Evolutionary conservation across 305 asterid species (phyloP).

Genomic region (Nicotiana rustica): DNA sequence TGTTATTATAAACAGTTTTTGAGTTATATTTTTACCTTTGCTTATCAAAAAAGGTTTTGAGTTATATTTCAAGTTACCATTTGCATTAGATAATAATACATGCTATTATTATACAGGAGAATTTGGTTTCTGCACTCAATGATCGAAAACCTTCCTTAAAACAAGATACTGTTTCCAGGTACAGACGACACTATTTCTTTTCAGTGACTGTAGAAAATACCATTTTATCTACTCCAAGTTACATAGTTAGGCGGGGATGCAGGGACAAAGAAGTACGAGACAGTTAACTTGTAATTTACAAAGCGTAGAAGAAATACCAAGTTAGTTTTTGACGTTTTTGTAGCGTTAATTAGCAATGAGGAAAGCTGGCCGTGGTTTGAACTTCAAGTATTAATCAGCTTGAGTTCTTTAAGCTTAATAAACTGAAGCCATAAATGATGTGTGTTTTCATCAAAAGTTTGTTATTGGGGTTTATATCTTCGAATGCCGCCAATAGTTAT

Average conservation of each 20-base stretch:
- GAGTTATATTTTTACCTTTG: background rate
- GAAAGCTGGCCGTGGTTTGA: background rate
- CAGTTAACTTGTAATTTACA: conserved; percentile 2
- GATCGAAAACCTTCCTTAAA: conserved; percentile 25
- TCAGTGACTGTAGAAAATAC: background rate
- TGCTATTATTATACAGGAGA: conserved; percentile 23
- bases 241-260: background rate
- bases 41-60: background rate
- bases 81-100: conserved; percentile 22
- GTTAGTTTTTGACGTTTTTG: background rate
- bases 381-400: background rate
- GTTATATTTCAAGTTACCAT: conserved; percentile 22
- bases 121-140: conserved; percentile 26
- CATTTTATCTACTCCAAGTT: conserved; percentile 6
- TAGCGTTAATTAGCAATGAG: conserved; percentile 8
- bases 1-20: background rate
- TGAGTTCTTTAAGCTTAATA: conserved; percentile 17
- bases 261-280: background rate
- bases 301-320: background rate
- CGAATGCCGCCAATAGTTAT: background rate
- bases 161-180: conserved; percentile 27
- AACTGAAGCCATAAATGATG: background rate
- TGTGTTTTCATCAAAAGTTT: background rate
- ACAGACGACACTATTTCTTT: background rate
- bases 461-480: conserved; percentile 14